phyloP scores from a whole-genome alignment of 495 filamentous ascomycete genomes.

The Cairneyella variabilis region DNA sequence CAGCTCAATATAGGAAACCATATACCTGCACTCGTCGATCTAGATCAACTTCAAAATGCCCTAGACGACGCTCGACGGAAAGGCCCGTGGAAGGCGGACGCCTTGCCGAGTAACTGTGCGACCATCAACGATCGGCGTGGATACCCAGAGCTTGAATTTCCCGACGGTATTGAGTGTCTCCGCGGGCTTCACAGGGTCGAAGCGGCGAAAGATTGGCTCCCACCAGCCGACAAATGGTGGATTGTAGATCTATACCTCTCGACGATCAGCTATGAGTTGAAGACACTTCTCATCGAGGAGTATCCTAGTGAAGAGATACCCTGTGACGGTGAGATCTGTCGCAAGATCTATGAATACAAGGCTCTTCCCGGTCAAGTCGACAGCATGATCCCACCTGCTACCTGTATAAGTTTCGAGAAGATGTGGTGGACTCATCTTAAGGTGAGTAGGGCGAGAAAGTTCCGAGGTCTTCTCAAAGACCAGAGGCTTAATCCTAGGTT shows the following conservation, averaged over 20 bases:
- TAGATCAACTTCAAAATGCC: constrained; percentile 4
- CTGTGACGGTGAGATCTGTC: constrained; percentile 12
- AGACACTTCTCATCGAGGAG: constrained; percentile 6
- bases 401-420: constrained; percentile 7
- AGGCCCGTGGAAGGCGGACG: not conserved
- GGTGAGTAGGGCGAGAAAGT: constrained; percentile 3
- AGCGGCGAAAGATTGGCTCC: constrained; percentile 9
- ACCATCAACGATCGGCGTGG: not conserved
- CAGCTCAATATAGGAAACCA: not conserved
- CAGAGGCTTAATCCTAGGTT: constrained; percentile 3
- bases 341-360: constrained; percentile 14
- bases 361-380: not conserved
- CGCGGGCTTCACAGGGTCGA: constrained; percentile 3
- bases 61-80: constrained; percentile 4
- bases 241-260: constrained; percentile 15
- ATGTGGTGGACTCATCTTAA: constrained; percentile 5
- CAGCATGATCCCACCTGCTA: constrained; percentile 7
- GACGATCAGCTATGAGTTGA: constrained; percentile 9
- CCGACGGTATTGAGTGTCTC: constrained; percentile 8
- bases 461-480: not conserved
- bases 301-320: constrained; percentile 8
- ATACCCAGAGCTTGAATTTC: constrained; percentile 13
- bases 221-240: constrained; percentile 9
- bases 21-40: constrained; percentile 9
- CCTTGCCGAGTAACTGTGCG: constrained; percentile 13